Percentiles rank a stretch among this genome's conserved stretches.
phyloP scores from a whole-genome alignment of 1,284 basidiomycete species.

The Ustilago loliicola region DNA sequence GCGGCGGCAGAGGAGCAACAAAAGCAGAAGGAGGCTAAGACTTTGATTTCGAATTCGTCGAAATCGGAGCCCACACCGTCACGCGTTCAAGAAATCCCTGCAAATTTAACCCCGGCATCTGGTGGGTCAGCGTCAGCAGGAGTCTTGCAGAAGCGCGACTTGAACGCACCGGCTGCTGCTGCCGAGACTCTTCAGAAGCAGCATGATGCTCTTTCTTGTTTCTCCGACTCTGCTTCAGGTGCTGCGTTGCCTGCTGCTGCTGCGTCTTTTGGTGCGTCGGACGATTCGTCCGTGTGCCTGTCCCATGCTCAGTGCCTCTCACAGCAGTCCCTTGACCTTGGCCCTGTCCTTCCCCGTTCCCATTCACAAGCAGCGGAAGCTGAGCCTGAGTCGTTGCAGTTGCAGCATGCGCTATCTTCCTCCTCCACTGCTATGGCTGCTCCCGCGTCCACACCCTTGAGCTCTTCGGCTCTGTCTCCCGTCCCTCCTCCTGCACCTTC shows the following conservation, averaged over 20 bases:
- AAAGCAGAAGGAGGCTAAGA: neutral
- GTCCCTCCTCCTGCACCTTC: constrained; percentile 10
- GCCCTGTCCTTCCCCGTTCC: neutral
- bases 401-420: constrained; percentile 2
- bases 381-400: constrained; percentile 7
- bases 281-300: neutral
- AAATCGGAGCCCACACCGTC: constrained; percentile 2
- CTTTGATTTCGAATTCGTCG: neutral
- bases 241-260: constrained; percentile 8
- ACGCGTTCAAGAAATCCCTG: constrained; percentile 6
- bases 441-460: constrained; percentile 15
- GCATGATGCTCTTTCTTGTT: neutral
- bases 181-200: constrained; percentile 12
- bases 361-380: constrained; percentile 2
- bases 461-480: constrained; percentile 13
- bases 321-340: neutral
- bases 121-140: neutral
- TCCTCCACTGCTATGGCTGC: constrained; percentile 18
- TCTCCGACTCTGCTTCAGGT: constrained; percentile 2
- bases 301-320: constrained; percentile 2
- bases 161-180: too few relatives aligned
- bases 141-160: neutral
- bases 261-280: neutral
- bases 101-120: neutral
- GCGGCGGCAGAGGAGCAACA: neutral